Conservation (phyloP, 441 rosid genomes). For the Raphanus hybrid region DNA sequence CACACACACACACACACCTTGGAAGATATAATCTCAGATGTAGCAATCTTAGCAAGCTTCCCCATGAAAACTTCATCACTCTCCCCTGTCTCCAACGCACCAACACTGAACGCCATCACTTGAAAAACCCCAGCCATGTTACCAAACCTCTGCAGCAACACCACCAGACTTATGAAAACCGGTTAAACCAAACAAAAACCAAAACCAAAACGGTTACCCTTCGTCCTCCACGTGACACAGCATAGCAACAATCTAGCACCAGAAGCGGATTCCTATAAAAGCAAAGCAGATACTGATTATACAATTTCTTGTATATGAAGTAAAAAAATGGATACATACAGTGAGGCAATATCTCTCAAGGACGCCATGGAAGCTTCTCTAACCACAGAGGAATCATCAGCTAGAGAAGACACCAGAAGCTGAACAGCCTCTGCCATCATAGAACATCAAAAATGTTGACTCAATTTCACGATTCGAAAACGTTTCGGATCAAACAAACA, state of each 20-base stretch:
- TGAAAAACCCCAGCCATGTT: conserved; percentile 97
- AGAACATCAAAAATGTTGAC: conserved; percentile 24
- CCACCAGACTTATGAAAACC: not conserved
- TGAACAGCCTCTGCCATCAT: conserved; percentile 80
- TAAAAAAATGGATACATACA: conserved; percentile 50
- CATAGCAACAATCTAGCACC: conserved; percentile 88
- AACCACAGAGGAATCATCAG: conserved; percentile 84
- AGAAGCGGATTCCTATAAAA: conserved; percentile 85
- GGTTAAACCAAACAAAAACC: not conserved
- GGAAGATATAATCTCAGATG: conserved; percentile 91
- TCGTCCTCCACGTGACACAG: conserved; percentile 93
- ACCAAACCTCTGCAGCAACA: conserved; percentile 69
- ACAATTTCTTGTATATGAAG: conserved; percentile 15
- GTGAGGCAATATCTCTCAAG: conserved; percentile 71
- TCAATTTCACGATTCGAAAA: conserved; percentile 10
- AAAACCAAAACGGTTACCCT: conserved; percentile 55
- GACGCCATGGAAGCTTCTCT: conserved; percentile 87
- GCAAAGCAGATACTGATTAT: not conserved
- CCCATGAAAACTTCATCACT: conserved; percentile 76
- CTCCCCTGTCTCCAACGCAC: conserved; percentile 61
- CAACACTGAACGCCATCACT: conserved; percentile 88
- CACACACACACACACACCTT: conserved; percentile 61
- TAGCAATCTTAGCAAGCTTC: conserved; percentile 94
- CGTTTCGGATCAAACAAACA: not conserved
- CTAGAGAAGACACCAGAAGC: conserved; percentile 79